Evolutionary conservation across 2,329 filamentous ascomycete genomes (phyloP), one percentile per base, ranked within the genome.

Genomic region (Xylariaceae sp.): DNA sequence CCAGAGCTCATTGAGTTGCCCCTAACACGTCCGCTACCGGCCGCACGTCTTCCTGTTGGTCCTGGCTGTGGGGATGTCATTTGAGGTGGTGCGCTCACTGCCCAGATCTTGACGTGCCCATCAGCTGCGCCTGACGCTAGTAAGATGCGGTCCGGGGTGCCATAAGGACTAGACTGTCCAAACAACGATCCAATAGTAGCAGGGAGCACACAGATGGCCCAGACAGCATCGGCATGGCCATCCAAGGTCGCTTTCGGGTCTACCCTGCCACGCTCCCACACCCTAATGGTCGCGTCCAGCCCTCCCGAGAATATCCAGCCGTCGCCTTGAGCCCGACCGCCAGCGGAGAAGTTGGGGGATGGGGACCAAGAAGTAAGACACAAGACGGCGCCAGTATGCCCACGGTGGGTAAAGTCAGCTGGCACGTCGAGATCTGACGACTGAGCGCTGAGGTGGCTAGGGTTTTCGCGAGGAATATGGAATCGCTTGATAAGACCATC

Each of bases 251-350:
- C 92, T 75, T 98, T 98, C 6, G 95, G 92, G 71, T 98, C 95
- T 28, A 99, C 92, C 43, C 94, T 83, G 24, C 94, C 94, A 47
- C 93, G 86, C 74, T 99, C 94, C 95, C 95, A 99, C 0, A 99
- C 92, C 26, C 93, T 87, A 33, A 99, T 87, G 6, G 92, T 96
- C 16, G 91, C 87, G 74, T 99, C 95, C 73, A 97, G 92, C 3
- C 95, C 95, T 59, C 95, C 95, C 4, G 94, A 98, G 75, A 99
- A 99, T 64, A 99, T 93, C 95, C 95, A 99, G 24, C 95, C 95
- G 67, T 98, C 95, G 28, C 94, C 94, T 67, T 90, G 87, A 6
- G 91, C 91, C 61, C 93, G 87, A 6, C 93, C 92, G 31, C 93
- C 91, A 16, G 92, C 96, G 6, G 91, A 90, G 72, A 97, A 96